Percentiles rank a stretch among this genome's conserved stretches.
phyloP scores from a whole-genome alignment of 768 basidiomycete species.

The Collybia mongolica region DNA sequence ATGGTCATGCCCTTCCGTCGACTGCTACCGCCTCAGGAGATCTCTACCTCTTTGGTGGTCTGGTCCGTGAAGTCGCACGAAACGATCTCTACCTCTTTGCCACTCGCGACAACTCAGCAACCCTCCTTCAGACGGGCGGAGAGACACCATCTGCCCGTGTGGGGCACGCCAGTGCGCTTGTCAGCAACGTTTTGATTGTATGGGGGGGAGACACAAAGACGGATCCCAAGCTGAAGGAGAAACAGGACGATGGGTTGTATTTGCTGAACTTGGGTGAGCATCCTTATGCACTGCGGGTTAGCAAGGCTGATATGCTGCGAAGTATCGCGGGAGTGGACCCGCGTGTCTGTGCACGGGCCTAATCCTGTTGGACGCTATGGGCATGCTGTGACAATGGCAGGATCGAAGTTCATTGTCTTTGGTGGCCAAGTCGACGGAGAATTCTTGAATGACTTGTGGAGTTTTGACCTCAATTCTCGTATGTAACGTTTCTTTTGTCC shows the following conservation, averaged over 20 bases:
- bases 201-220: conserved; percentile 99
- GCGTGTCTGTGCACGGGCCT: conserved; percentile 72
- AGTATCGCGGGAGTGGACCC: conserved; percentile 97
- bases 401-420: conserved; percentile 90
- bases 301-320: not conserved
- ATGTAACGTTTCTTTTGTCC: conserved; percentile 28
- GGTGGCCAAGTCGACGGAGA: conserved; percentile 95
- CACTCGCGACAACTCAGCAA: conserved; percentile 74
- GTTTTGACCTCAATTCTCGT: conserved; percentile 94
- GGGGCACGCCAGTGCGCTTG: conserved; percentile 95
- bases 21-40: conserved; percentile 79
- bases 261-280: conserved; percentile 87
- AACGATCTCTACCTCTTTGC: conserved; percentile 96
- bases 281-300: not conserved
- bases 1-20: conserved; percentile 90
- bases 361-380: conserved; percentile 91
- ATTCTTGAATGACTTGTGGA: conserved; percentile 94
- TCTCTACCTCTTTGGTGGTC: conserved; percentile 94
- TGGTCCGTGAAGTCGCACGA: conserved; percentile 84
- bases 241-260: conserved; percentile 91
- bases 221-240: conserved; percentile 64
- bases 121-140: conserved; percentile 83
- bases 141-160: conserved; percentile 88
- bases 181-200: conserved; percentile 92
- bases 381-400: conserved; percentile 90